These are phyloP conservation scores for Calycina herbarum DNA, from an alignment of 2,329 filamentous ascomycete species.

Conservation along the genomic window DNA sequence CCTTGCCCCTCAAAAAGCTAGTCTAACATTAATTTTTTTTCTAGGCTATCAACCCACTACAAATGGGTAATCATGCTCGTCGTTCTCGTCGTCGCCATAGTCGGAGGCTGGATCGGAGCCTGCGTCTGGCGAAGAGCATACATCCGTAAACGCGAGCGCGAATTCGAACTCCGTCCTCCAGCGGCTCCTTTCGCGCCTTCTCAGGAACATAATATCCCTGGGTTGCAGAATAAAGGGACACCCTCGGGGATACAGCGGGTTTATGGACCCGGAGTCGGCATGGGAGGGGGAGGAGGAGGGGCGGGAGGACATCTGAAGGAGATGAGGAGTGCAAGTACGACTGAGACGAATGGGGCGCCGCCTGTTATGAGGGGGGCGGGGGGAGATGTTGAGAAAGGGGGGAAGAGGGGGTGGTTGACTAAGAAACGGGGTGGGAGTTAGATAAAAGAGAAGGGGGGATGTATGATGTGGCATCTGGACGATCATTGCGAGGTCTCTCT, in stretches of 20 bases:
- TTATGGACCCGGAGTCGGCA: constrained; percentile 5
- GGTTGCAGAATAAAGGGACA: constrained; percentile 18
- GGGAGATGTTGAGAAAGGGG: neutral
- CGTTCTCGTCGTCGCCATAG: constrained; percentile 68
- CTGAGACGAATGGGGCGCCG: neutral
- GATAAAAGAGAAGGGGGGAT: too few species aligned
- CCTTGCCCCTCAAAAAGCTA: too few species aligned
- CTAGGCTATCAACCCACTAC: constrained; percentile 63
- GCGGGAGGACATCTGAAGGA: constrained; percentile 9
- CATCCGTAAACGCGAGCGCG: constrained; percentile 65
- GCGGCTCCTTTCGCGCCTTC: constrained; percentile 40
- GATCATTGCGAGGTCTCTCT: too few species aligned
- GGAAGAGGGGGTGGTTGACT: neutral
- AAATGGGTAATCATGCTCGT: constrained; percentile 83
- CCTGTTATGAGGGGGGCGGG: too few species aligned
- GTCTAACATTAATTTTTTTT: too few species aligned
- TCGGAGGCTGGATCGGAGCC: constrained; percentile 64
- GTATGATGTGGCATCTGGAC: too few species aligned
- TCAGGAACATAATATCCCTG: constrained; percentile 37
- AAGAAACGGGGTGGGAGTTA: neutral
- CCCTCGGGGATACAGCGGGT: constrained; percentile 14
- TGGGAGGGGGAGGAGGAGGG: neutral
- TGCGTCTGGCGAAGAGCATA: constrained; percentile 74
- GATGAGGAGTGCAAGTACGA: constrained; percentile 8
- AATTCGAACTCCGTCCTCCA: constrained; percentile 39